Percentiles rank a stretch among this genome's conserved stretches.
Conservation (phyloP, 148 eudicot genomes). For the Limonium bicolor region DNA sequence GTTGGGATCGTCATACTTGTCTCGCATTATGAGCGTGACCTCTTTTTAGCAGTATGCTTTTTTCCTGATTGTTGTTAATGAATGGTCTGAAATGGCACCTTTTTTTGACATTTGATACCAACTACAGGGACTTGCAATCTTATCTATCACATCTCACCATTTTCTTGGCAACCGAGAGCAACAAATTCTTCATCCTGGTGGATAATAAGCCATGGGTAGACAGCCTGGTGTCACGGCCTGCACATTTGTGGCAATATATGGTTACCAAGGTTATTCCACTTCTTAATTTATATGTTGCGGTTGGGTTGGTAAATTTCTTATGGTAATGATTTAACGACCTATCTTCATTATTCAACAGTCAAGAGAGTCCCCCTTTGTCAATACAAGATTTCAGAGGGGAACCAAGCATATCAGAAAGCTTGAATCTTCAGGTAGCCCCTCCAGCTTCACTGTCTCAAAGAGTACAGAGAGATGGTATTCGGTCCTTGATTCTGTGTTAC, state of each 20-base stretch:
- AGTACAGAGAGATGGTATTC: constrained; percentile 51
- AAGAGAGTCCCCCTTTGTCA: constrained; percentile 91
- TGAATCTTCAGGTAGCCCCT: constrained; percentile 15
- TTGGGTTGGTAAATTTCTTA: neutral
- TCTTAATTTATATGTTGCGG: neutral
- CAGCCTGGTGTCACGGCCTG: constrained; percentile 34
- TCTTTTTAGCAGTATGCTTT: too few relatives aligned
- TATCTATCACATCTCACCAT: constrained; percentile 85
- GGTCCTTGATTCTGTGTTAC: constrained; percentile 51
- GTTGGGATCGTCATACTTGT: too few relatives aligned
- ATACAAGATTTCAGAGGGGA: constrained; percentile 45
- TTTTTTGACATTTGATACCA: too few relatives aligned
- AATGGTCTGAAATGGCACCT: too few relatives aligned
- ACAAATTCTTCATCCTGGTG: constrained; percentile 60
- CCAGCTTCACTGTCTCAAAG: constrained; percentile 19
- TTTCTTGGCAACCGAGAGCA: constrained; percentile 58
- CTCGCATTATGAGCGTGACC: too few relatives aligned
- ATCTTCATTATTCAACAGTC: constrained; percentile 39
- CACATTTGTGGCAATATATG: constrained; percentile 80
- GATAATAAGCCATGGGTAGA: constrained; percentile 84
- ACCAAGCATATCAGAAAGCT: constrained; percentile 26
- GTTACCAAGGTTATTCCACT: constrained; percentile 63
- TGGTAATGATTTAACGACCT: constrained; percentile 5
- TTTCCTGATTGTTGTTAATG: too few relatives aligned
- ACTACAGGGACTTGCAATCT: constrained; percentile 82